Conservation (phyloP, 208 protist genomes). For the Naegleria fowleri region DNA sequence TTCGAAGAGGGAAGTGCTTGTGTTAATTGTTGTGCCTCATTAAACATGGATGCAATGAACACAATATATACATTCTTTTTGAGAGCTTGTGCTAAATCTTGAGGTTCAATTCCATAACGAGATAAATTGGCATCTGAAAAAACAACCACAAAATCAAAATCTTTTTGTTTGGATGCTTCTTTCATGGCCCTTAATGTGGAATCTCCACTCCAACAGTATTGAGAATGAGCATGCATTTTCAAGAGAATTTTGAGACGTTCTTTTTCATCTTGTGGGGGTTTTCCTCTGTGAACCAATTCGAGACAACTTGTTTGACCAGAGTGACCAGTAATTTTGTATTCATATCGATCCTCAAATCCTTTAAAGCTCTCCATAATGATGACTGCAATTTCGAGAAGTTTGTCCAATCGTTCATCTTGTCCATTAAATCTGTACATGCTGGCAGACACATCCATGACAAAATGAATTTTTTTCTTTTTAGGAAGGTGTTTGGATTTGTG, state of each 20-base stretch:
- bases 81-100: slow-evolving; percentile 41
- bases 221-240: background rate
- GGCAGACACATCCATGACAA: slow-evolving; percentile 79
- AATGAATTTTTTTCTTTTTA: slow-evolving; percentile 72
- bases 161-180: slow-evolving; percentile 51
- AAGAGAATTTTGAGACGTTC: slow-evolving; percentile 35
- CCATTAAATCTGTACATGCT: slow-evolving; percentile 87
- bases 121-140: slow-evolving; percentile 85
- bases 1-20: slow-evolving; percentile 65
- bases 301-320: slow-evolving; percentile 72
- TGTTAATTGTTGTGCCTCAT: slow-evolving; percentile 65
- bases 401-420: slow-evolving; percentile 71
- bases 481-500: slow-evolving; percentile 53
- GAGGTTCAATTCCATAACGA: slow-evolving; percentile 69
- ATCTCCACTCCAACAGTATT: slow-evolving; percentile 3
- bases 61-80: slow-evolving; percentile 77
- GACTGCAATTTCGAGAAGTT: slow-evolving; percentile 69
- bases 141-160: slow-evolving; percentile 82
- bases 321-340: slow-evolving; percentile 77
- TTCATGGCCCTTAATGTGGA: background rate
- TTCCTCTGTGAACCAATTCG: slow-evolving; percentile 43
- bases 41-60: slow-evolving; percentile 74
- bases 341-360: slow-evolving; percentile 72
- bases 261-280: slow-evolving; percentile 40
- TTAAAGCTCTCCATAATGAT: slow-evolving; percentile 82